A percentile compares a stretch with the other conserved stretches of the same genome.
Conservation (phyloP, 129 eudicot species). For the Helianthus tuberosus region DNA sequence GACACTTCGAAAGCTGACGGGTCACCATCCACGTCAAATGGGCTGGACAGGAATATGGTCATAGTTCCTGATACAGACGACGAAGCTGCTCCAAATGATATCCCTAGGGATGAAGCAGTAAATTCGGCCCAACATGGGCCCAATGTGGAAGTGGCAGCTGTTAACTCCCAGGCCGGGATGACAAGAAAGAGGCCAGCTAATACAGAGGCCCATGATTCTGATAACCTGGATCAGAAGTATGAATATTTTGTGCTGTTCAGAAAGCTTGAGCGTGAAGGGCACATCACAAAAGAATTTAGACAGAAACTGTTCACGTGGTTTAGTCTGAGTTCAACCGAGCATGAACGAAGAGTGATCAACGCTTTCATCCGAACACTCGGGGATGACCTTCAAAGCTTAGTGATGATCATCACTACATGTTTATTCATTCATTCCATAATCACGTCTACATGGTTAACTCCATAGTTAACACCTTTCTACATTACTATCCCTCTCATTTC, state of each 20-base stretch:
- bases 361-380: slow-evolving; percentile 64
- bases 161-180: slow-evolving; percentile 38
- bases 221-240: slow-evolving; percentile 51
- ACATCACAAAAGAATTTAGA: slow-evolving; percentile 69
- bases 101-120: slow-evolving; percentile 56
- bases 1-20: slow-evolving; percentile 34
- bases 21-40: too few species aligned
- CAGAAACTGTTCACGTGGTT: slow-evolving; percentile 81
- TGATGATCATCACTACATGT: too few species aligned
- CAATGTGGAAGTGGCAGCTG: slow-evolving; percentile 57
- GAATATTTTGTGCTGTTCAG: slow-evolving; percentile 44
- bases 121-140: slow-evolving; percentile 48
- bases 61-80: slow-evolving; percentile 74
- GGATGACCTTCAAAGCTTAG: slow-evolving; percentile 88
- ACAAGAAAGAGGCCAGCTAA: slow-evolving; percentile 59
- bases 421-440: too few species aligned
- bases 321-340: slow-evolving; percentile 79
- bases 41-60: too few species aligned
- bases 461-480: too few species aligned
- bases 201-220: slow-evolving; percentile 56
- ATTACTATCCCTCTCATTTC: too few species aligned
- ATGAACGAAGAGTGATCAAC: slow-evolving; percentile 83
- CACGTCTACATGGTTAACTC: too few species aligned
- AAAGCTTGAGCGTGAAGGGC: slow-evolving; percentile 73
- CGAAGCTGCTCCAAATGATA: slow-evolving; percentile 56